These are phyloP conservation scores for Bruguiera parviflora DNA, from an alignment of 345 rosid genomes.

Conservation along the genomic window DNA sequence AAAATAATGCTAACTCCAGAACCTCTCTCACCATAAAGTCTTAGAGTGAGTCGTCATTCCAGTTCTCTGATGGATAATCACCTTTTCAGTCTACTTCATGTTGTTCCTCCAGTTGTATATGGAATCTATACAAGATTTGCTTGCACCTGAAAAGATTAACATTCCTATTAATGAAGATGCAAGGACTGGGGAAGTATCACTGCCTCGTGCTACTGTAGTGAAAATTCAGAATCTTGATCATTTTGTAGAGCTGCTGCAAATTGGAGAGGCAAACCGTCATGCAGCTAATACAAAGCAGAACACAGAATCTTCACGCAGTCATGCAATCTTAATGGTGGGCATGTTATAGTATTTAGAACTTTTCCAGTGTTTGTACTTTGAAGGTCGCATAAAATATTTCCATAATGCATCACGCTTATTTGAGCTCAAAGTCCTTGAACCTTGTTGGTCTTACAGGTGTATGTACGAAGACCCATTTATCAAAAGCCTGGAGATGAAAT, in stretches of 20 bases:
- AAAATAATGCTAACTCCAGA: not conserved
- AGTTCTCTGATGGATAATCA: not conserved
- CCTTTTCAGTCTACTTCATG: not conserved
- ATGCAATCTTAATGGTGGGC: constrained; percentile 83
- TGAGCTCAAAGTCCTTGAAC: not conserved
- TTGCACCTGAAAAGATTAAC: constrained; percentile 71
- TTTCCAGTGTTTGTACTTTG: not conserved
- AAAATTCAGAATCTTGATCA: constrained; percentile 61
- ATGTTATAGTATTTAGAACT: constrained; percentile 4
- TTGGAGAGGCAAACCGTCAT: constrained; percentile 82
- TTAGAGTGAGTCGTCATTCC: not conserved
- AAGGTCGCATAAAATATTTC: not conserved
- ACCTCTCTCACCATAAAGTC: not conserved
- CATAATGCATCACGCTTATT: constrained; percentile 1
- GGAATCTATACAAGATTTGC: constrained; percentile 93
- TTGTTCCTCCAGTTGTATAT: constrained; percentile 61
- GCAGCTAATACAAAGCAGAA: constrained; percentile 87
- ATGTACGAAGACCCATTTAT: constrained; percentile 54
- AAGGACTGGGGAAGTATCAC: constrained; percentile 75
- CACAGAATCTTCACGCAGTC: constrained; percentile 97
- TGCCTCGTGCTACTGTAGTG: constrained; percentile 65
- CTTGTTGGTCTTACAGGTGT: constrained; percentile 44
- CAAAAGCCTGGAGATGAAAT: constrained; percentile 42
- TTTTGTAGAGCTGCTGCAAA: constrained; percentile 69
- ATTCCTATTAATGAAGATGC: constrained; percentile 76